These are phyloP conservation scores for Mucor lusitanicus DNA, from an alignment of 371 early-diverging fungal species.

Conservation along the genomic window DNA sequence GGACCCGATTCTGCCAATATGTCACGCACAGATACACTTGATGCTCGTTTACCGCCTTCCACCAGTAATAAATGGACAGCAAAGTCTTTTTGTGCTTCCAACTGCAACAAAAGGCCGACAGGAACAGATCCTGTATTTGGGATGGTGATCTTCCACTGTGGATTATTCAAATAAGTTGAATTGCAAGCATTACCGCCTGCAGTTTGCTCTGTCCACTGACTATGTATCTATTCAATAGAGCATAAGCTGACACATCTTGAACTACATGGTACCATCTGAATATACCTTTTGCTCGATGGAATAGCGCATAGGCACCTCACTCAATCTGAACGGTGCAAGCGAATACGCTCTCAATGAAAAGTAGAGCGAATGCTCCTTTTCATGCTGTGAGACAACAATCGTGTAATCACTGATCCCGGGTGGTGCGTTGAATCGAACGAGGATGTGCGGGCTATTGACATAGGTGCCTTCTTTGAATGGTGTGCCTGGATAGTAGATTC, in stretches of 20 bases:
- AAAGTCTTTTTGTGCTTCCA: conserved; percentile 68
- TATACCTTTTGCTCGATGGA: conserved; percentile 59
- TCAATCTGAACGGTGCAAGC: conserved; percentile 64
- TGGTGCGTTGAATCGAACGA: conserved; percentile 72
- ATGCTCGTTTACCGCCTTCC: conserved; percentile 69
- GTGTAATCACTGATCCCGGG: conserved; percentile 67
- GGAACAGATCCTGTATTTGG: conserved; percentile 24
- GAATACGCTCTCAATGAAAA: conserved; percentile 78
- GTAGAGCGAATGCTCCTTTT: conserved; percentile 67
- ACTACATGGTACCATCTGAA: not conserved
- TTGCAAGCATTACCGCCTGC: conserved; percentile 80
- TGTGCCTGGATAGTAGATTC: conserved; percentile 78
- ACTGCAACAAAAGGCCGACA: conserved; percentile 50
- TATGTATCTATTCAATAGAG: conserved; percentile 41
- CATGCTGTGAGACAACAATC: conserved; percentile 81
- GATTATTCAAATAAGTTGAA: conserved; percentile 75
- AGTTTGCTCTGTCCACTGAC: conserved; percentile 78
- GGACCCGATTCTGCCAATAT: conserved; percentile 71
- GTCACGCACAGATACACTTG: conserved; percentile 71
- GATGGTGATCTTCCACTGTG: conserved; percentile 73
- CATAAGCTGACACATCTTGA: not conserved
- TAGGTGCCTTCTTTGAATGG: conserved; percentile 77
- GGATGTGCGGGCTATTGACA: conserved; percentile 84
- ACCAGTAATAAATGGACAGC: conserved; percentile 74
- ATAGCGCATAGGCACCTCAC: conserved; percentile 66